Evolutionary conservation across 169 alveolate species (phyloP).

Genomic region (Cyclospora cayetanensis): DNA sequence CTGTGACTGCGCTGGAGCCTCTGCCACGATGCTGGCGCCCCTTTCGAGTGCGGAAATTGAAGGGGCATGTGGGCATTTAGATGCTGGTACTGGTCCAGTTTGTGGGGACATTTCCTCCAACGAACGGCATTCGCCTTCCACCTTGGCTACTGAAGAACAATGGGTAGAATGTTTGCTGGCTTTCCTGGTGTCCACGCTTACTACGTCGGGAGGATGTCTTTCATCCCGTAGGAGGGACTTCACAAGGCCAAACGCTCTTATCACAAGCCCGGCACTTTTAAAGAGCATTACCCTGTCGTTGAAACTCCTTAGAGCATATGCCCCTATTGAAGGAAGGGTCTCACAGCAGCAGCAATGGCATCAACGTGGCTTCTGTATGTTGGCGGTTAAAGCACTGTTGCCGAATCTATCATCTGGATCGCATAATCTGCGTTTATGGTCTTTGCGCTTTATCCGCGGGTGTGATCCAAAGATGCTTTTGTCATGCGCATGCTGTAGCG

Average conservation of each 20-base stretch:
- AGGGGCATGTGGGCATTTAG: constrained; percentile 8
- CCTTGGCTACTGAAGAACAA: not conserved
- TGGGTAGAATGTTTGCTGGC: constrained; percentile 13
- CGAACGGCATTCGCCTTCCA: too few relatives aligned
- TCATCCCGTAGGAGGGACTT: not conserved
- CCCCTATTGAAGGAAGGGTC: not conserved
- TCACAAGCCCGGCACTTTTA: constrained; percentile 17
- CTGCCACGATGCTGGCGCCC: not conserved
- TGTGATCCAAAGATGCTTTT: constrained; percentile 6
- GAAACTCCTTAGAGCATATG: not conserved
- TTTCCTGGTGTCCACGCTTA: not conserved
- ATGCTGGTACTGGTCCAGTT: not conserved
- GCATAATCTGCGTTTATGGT: constrained; percentile 35
- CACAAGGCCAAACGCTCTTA: not conserved
- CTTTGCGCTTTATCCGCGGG: constrained; percentile 35
- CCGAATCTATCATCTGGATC: constrained; percentile 58
- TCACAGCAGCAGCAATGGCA: not conserved
- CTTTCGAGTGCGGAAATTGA: constrained; percentile 37
- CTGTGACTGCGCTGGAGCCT: constrained; percentile 14
- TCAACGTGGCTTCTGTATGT: constrained; percentile 14
- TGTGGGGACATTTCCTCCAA: not conserved
- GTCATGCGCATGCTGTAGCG: not conserved
- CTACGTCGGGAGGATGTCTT: not conserved
- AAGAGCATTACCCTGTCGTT: constrained; percentile 23
- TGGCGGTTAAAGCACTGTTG: constrained; percentile 26